These are phyloP conservation scores for Tetrahymena thermophila DNA, from an alignment of 73 alveolate genomes.

Conservation along the genomic window DNA sequence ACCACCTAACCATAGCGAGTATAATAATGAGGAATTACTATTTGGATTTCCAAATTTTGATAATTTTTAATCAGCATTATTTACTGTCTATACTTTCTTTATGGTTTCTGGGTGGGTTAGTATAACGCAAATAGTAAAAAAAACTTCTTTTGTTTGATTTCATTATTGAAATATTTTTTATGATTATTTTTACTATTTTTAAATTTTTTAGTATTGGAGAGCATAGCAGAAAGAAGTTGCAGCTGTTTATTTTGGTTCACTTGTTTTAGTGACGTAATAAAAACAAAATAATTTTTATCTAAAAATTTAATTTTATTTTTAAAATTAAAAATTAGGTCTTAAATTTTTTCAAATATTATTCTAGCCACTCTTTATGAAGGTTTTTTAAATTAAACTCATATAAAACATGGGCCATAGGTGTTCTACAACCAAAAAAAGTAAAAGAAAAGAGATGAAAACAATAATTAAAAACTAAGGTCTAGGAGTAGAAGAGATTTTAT, in stretches of 20 bases:
- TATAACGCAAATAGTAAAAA: neutral
- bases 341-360: neutral
- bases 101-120: neutral
- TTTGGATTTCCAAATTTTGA: neutral
- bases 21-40: neutral
- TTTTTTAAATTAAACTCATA: neutral
- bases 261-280: neutral
- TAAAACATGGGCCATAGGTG: neutral
- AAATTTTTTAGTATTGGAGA: neutral
- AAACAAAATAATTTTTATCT: too few species aligned
- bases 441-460: neutral
- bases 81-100: neutral
- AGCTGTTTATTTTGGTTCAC: neutral
- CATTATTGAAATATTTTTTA: too few species aligned
- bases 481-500: too few species aligned
- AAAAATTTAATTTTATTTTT: neutral
- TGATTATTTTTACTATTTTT: too few species aligned
- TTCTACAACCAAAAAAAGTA: neutral
- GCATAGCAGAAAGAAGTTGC: neutral
- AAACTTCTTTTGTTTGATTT: neutral
- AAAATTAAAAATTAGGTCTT: neutral
- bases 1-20: neutral
- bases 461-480: neutral
- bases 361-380: neutral
- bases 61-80: neutral